These are phyloP conservation scores for Termitomyces sp. DNA, from an alignment of 768 basidiomycete species.

Conservation along the genomic window DNA sequence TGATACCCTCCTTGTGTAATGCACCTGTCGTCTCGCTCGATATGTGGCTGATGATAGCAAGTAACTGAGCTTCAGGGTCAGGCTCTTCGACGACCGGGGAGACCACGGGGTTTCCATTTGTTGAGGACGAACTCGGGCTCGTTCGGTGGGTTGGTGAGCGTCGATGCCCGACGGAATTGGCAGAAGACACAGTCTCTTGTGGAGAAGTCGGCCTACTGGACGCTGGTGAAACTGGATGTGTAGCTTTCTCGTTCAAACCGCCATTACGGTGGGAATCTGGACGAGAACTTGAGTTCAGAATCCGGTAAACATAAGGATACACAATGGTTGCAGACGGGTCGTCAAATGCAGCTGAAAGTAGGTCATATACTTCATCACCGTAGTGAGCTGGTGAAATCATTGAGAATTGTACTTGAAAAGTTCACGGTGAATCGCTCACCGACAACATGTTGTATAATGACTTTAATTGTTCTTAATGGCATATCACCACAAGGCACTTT, in stretches of 20 bases:
- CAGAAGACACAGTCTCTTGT: constrained; percentile 49
- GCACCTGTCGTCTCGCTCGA: constrained; percentile 87
- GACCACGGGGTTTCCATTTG: constrained; percentile 45
- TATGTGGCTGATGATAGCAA: constrained; percentile 80
- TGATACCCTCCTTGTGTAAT: constrained; percentile 90
- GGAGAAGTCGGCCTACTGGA: constrained; percentile 73
- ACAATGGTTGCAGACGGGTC: constrained; percentile 97
- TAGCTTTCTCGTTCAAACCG: constrained; percentile 27
- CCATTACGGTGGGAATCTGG: constrained; percentile 35
- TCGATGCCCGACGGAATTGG: constrained; percentile 43
- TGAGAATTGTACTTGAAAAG: neutral
- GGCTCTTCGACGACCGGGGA: constrained; percentile 68
- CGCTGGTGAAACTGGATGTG: constrained; percentile 49
- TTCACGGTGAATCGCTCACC: constrained; percentile 48
- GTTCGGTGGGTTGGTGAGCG: constrained; percentile 60
- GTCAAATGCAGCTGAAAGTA: constrained; percentile 86
- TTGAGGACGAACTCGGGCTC: constrained; percentile 65
- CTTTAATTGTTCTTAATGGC: constrained; percentile 97
- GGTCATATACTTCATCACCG: constrained; percentile 86
- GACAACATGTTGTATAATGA: constrained; percentile 95
- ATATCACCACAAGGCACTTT: constrained; percentile 95
- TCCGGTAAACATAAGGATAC: constrained; percentile 91
- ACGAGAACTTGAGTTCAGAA: constrained; percentile 65
- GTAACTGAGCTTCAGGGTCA: constrained; percentile 80
- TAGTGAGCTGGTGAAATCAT: constrained; percentile 54